A percentile compares a stretch with the other conserved stretches of the same genome.
Evolutionary conservation across 2,329 filamentous ascomycete genomes (phyloP).

Genomic region (Monilinia aucupariae): DNA sequence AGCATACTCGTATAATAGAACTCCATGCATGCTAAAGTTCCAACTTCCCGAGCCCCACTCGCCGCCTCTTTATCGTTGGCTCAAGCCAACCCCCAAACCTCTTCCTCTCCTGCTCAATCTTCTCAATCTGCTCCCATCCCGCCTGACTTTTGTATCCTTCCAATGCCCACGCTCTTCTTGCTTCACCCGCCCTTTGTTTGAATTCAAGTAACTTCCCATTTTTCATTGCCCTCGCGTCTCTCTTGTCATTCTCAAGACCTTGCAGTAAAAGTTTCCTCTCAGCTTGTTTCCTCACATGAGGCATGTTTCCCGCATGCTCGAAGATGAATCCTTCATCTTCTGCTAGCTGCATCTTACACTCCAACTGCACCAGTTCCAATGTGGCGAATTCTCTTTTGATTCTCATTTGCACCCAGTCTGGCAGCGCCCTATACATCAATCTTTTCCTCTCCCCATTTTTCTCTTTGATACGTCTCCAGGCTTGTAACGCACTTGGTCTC

Average conservation of each 20-base stretch:
- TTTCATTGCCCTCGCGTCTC: background rate
- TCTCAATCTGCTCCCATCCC: background rate
- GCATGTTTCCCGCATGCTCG: background rate
- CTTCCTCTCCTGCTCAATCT: background rate
- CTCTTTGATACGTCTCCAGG: too few relatives aligned
- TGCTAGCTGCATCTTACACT: background rate
- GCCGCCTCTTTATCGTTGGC: too few relatives aligned
- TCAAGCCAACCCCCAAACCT: too few relatives aligned
- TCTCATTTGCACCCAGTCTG: background rate
- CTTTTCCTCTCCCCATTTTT: background rate
- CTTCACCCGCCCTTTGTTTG: too few relatives aligned
- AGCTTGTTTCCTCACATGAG: background rate
- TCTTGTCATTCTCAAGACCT: background rate
- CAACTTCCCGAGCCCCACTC: too few relatives aligned
- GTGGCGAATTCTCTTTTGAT: background rate
- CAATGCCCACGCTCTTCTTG: too few relatives aligned
- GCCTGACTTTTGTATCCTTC: background rate
- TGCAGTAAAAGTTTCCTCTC: background rate
- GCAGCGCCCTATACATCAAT: conserved; percentile 1
- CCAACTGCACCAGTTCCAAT: background rate
- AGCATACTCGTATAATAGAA: too few relatives aligned
- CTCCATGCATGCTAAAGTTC: too few relatives aligned
- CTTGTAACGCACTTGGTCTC: background rate
- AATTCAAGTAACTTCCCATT: background rate
- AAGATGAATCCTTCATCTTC: background rate